phyloP scores from a whole-genome alignment of 2,329 filamentous ascomycete genomes.

The Samsoniella hepiali region DNA sequence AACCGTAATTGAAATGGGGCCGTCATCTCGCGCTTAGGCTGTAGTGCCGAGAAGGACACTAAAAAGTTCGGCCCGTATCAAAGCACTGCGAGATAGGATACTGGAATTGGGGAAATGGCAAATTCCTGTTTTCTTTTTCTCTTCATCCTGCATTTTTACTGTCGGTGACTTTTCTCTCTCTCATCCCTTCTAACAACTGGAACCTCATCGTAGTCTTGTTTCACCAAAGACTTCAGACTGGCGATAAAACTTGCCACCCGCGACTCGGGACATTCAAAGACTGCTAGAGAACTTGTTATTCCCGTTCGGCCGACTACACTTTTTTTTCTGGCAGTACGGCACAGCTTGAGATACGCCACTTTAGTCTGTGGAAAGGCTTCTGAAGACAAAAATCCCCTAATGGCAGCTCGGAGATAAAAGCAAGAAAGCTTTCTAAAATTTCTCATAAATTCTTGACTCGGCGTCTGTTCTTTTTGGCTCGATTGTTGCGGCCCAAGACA shows the following conservation, averaged over 20 bases:
- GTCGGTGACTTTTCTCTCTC: background rate
- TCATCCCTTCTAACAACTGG: background rate
- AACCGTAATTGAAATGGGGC: background rate
- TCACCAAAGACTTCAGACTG: too few species aligned
- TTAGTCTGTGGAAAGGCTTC: background rate
- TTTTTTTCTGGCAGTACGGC: background rate
- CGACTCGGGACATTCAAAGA: background rate
- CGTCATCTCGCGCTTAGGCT: conserved; percentile 6
- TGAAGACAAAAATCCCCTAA: background rate
- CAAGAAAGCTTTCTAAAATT: background rate
- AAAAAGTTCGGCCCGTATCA: conserved; percentile 11
- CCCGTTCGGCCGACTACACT: background rate
- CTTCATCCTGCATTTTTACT: background rate
- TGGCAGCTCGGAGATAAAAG: background rate
- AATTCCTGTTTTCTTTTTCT: background rate
- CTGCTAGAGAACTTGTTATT: background rate
- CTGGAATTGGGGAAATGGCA: background rate
- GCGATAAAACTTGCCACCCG: background rate
- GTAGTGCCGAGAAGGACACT: conserved; percentile 9
- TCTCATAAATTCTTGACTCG: background rate
- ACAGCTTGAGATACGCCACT: background rate
- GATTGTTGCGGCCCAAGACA: background rate
- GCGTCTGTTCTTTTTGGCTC: background rate
- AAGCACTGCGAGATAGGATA: background rate
- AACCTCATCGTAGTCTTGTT: background rate